Conservation (phyloP, 2,329 filamentous ascomycete species). For the Hymenoscyphus linearis region DNA sequence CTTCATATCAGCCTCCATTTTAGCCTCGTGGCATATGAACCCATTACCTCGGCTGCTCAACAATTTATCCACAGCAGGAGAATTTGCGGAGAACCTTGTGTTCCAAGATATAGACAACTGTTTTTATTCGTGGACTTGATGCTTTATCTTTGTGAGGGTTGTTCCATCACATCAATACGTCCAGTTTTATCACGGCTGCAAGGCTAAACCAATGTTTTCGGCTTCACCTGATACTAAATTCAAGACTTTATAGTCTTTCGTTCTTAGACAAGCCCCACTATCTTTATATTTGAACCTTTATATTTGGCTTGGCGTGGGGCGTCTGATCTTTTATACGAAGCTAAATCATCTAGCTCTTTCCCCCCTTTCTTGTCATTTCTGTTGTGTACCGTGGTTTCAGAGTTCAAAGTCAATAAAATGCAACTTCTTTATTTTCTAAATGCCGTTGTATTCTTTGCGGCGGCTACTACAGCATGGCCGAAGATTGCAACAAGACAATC, state of each 20-base stretch:
- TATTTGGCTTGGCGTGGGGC: conserved; percentile 1
- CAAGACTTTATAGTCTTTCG: neutral
- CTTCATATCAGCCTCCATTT: neutral
- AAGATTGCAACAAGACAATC: neutral
- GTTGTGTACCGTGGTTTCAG: neutral
- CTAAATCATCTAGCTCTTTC: neutral
- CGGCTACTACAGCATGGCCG: neutral
- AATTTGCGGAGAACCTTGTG: conserved; percentile 6
- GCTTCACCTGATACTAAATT: neutral
- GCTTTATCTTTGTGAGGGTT: neutral
- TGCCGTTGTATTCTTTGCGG: neutral
- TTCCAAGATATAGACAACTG: neutral
- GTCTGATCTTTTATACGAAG: neutral
- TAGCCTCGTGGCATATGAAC: neutral
- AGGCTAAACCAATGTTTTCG: neutral
- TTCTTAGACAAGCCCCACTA: neutral
- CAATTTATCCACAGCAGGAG: conserved; percentile 1
- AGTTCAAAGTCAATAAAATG: neutral
- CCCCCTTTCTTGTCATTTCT: too few relatives aligned
- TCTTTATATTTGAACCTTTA: neutral
- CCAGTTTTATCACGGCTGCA: neutral
- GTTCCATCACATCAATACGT: neutral
- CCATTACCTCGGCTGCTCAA: neutral
- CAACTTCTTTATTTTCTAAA: neutral
- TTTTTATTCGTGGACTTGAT: neutral